Evolutionary conservation across 1,284 basidiomycete species (phyloP).

Genomic region (Farysia itapuensis): DNA sequence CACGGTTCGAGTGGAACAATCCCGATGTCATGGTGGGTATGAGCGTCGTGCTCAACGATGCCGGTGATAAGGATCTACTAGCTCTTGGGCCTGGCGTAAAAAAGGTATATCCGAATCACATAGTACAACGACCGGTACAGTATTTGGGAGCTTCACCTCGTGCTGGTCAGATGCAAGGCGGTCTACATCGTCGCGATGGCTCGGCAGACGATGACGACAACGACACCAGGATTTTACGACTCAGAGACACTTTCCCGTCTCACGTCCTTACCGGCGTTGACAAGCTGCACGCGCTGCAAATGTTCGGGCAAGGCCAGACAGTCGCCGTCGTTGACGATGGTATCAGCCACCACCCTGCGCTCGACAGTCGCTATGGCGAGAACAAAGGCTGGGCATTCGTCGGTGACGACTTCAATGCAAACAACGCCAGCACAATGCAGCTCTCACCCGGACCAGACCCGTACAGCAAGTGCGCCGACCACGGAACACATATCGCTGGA

Average conservation of each 20-base stretch:
- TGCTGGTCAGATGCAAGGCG: not conserved
- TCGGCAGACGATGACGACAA: constrained; percentile 2
- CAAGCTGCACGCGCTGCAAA: constrained; percentile 65
- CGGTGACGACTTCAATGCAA: constrained; percentile 53
- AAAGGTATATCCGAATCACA: constrained; percentile 24
- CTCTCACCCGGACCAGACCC: not conserved
- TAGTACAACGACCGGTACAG: constrained; percentile 17
- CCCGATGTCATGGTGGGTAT: constrained; percentile 36
- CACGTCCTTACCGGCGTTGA: constrained; percentile 61
- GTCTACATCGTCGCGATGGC: not conserved
- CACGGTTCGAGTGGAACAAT: constrained; percentile 33
- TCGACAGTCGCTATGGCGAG: constrained; percentile 62
- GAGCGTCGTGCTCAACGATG: constrained; percentile 25
- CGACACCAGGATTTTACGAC: no score
- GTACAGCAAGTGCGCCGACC: constrained; percentile 55
- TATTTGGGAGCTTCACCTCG: constrained; percentile 20
- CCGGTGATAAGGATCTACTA: not conserved
- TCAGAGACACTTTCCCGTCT: constrained; percentile 39
- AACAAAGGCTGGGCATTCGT: constrained; percentile 25
- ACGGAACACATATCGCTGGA: constrained; percentile 68
- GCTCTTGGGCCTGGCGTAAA: not conserved
- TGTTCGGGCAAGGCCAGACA: constrained; percentile 65
- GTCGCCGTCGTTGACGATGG: constrained; percentile 65
- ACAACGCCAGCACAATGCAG: constrained; percentile 40
- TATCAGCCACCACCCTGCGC: constrained; percentile 68